phyloP scores from a whole-genome alignment of 2,329 filamentous ascomycete species.

The Ustulina deusta region DNA sequence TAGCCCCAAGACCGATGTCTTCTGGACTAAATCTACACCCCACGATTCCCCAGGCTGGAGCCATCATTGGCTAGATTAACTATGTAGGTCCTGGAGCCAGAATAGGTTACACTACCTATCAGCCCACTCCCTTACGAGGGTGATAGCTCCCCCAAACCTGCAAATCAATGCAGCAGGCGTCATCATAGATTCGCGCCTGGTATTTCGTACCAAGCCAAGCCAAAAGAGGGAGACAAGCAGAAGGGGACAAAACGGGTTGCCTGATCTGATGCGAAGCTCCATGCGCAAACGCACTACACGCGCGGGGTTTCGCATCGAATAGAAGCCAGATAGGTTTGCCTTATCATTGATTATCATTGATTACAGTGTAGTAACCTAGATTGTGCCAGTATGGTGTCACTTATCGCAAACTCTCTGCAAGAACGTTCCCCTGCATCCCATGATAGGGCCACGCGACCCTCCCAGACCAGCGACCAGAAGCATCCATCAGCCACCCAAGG shows the following conservation, averaged over 20 bases:
- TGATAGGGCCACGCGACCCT: constrained; percentile 37
- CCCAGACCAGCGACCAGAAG: constrained; percentile 9
- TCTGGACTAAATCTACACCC: constrained; percentile 29
- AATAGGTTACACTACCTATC: constrained; percentile 6
- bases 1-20: constrained; percentile 5
- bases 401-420: constrained; percentile 26
- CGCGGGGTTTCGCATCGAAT: constrained; percentile 17
- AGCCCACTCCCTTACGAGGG: constrained; percentile 6
- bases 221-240: not conserved
- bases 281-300: constrained; percentile 13
- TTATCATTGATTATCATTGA: constrained; percentile 16
- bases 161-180: constrained; percentile 17
- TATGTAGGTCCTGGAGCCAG: not conserved
- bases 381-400: constrained; percentile 13
- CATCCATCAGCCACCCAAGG: constrained; percentile 17
- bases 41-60: constrained; percentile 1
- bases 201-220: not conserved
- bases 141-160: not conserved
- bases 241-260: constrained; percentile 10
- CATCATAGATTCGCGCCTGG: constrained; percentile 5
- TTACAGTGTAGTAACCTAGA: constrained; percentile 33
- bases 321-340: constrained; percentile 10
- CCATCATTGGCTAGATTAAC: constrained; percentile 6
- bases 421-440: constrained; percentile 15
- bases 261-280: constrained; percentile 19